Evolutionary conservation across 2,329 filamentous ascomycete genomes (phyloP).

Genomic region (Fusarium globosum): DNA sequence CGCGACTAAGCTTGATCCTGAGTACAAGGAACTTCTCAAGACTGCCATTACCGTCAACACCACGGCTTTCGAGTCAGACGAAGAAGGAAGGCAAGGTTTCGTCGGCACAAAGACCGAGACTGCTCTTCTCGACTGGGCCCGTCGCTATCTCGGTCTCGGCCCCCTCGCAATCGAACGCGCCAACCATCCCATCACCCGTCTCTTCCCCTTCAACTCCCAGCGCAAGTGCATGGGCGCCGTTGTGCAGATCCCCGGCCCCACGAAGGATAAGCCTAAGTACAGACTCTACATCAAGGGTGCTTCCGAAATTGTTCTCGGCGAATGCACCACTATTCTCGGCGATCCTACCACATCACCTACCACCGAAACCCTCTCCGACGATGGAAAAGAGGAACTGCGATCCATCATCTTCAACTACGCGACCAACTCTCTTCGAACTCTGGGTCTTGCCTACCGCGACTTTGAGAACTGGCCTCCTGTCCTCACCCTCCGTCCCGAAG

Average conservation of each 20-base stretch:
- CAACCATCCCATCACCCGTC: constrained; percentile 59
- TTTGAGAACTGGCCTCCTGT: constrained; percentile 77
- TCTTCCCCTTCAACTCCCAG: constrained; percentile 65
- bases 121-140: constrained; percentile 62
- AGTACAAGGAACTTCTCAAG: constrained; percentile 33
- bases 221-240: constrained; percentile 68
- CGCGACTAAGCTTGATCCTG: constrained; percentile 20
- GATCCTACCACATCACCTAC: constrained; percentile 58
- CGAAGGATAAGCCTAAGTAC: constrained; percentile 49
- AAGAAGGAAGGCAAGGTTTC: constrained; percentile 56
- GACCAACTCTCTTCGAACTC: constrained; percentile 75
- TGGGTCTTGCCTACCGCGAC: constrained; percentile 78
- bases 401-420: constrained; percentile 69
- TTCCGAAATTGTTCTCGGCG: constrained; percentile 63
- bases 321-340: constrained; percentile 61
- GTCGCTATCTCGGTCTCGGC: constrained; percentile 60
- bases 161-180: constrained; percentile 58
- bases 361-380: constrained; percentile 38
- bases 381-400: constrained; percentile 64
- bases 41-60: constrained; percentile 64
- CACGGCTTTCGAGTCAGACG: constrained; percentile 64
- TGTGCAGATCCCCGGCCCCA: constrained; percentile 54
- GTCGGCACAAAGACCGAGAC: constrained; percentile 68
- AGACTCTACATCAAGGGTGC: constrained; percentile 67
- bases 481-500: constrained; percentile 66